Evolutionary conservation across 139 green algal species (phyloP), one percentile per base, ranked within the genome.

Genomic region (Chlorella sp.): DNA sequence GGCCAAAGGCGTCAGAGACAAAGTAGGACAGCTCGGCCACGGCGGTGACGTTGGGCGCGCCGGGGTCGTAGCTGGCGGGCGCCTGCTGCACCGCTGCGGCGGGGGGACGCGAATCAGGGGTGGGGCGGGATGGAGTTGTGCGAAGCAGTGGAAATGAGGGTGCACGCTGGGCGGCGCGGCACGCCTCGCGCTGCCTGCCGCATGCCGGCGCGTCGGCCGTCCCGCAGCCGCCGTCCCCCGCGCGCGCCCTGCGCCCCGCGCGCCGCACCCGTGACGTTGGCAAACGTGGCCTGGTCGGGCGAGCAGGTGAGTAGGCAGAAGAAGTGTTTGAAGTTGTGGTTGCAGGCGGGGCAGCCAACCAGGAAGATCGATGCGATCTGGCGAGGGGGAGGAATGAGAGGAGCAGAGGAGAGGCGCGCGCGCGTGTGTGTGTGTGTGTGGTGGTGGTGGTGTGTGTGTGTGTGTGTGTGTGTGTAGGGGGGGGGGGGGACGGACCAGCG

Each of bases 291-390:
- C 65, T 98, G 93, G 75, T 96, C 86, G 1, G 90, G 86, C 3
- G 89, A 94, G 80, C 92, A 96, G 8, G 86, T 85, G 21, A 94
- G 68, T 25, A 74, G 72, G 55, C 90, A 95, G 86, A 92, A 98
- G 59, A 98, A 89, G 74, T 95, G 85, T 41, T 94, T 82, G 83
- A 98, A 98, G 83, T 98, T 98, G 80, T 93, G 89, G 41, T 86
- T 81, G 83, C 93, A 97, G 14, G 93, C 93, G 31, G 93, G 93
- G 83, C 93, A 98, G 79, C 93, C 93, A 1, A 93, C 72, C 33
- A 94, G 81, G 67, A 97, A 94, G 59, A 90, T 91, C 1, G 81
- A 82, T 21, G 90, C 89, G 46, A 89, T 88, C 87, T 93, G 84
- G 64, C 70, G 2, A 25, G 45, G 73, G 43, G 65, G 59, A 21